phyloP scores from a whole-genome alignment of 192 early-diverging fungal species.

The Mortierella claussenii region DNA sequence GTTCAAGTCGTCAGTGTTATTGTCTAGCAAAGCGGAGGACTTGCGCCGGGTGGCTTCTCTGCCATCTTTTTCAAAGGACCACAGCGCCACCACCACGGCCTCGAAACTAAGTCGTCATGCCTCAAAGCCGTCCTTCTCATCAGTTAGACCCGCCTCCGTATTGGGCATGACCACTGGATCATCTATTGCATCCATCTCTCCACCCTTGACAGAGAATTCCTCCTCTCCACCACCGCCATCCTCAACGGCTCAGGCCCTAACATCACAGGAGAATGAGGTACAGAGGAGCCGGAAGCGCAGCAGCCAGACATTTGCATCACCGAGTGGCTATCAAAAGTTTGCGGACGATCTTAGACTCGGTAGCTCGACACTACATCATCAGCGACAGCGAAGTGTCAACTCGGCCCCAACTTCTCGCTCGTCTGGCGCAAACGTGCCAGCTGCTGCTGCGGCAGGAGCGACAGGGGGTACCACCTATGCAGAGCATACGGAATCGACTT shows the following conservation, averaged over 20 bases:
- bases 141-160: conserved; percentile 7
- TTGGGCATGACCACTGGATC: conserved; percentile 19
- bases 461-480: neutral
- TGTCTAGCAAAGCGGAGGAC: conserved; percentile 21
- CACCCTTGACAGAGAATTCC: conserved; percentile 39
- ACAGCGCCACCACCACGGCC: neutral
- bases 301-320: conserved; percentile 45
- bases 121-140: conserved; percentile 10
- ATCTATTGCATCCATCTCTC: conserved; percentile 43
- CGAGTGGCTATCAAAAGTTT: conserved; percentile 47
- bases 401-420: conserved; percentile 9
- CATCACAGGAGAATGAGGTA: conserved; percentile 2
- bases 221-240: conserved; percentile 37
- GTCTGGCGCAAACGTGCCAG: neutral
- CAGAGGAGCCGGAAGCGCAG: conserved; percentile 35
- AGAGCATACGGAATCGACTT: too few species aligned
- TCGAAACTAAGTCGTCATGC: conserved; percentile 12
- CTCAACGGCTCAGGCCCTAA: neutral
- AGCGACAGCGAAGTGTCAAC: conserved; percentile 20
- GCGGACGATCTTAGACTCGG: conserved; percentile 41
- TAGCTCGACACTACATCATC: conserved; percentile 3
- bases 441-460: neutral
- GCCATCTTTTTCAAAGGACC: conserved; percentile 34
- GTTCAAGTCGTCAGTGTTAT: conserved; percentile 5
- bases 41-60: conserved; percentile 33